Percentiles rank a stretch among this genome's conserved stretches.
These are phyloP conservation scores for Licmophora abbreviata DNA, from an alignment of 108 stramenopile genomes.

Conservation along the genomic window DNA sequence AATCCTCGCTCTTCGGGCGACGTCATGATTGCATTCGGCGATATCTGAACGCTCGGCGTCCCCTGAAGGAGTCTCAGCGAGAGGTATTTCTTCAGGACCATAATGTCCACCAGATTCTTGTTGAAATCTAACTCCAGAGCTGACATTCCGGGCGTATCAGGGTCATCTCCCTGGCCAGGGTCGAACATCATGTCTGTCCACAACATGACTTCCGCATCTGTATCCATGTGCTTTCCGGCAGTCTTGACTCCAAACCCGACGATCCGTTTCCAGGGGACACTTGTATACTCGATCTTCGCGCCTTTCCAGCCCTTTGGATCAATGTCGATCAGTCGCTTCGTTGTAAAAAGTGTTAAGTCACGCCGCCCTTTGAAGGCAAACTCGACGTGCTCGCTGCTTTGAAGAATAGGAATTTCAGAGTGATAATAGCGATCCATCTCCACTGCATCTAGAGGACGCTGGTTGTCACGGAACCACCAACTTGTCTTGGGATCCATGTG, in stretches of 20 bases:
- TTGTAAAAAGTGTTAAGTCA: slow-evolving; percentile 53
- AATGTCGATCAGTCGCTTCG: slow-evolving; percentile 46
- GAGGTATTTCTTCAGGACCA: slow-evolving; percentile 43
- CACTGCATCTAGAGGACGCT: slow-evolving; percentile 37
- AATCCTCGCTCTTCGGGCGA: slow-evolving; percentile 20
- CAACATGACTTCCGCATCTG: slow-evolving; percentile 41
- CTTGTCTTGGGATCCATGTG: slow-evolving; percentile 22
- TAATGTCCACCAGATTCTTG: slow-evolving; percentile 54
- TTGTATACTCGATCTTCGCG: slow-evolving; percentile 44
- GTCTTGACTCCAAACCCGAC: slow-evolving; percentile 34
- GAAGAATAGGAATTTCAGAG: slow-evolving; percentile 27
- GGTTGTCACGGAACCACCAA: slow-evolving; percentile 47
- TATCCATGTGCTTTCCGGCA: slow-evolving; percentile 46
- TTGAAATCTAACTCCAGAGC: slow-evolving; percentile 63
- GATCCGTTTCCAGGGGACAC: slow-evolving; percentile 39
- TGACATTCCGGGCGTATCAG: slow-evolving; percentile 6
- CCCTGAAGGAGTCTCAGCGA: slow-evolving; percentile 9
- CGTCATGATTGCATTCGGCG: slow-evolving; percentile 17
- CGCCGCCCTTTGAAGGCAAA: slow-evolving; percentile 53
- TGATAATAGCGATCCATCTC: slow-evolving; percentile 39
- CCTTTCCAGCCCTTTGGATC: slow-evolving; percentile 55
- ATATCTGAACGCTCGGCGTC: slow-evolving; percentile 1
- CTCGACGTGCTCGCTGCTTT: slow-evolving; percentile 50
- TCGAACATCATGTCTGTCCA: slow-evolving; percentile 52
- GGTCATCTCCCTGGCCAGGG: slow-evolving; percentile 16